Conservation (phyloP, 176 grass and related monocot species). For the Aegilops tauschii region DNA sequence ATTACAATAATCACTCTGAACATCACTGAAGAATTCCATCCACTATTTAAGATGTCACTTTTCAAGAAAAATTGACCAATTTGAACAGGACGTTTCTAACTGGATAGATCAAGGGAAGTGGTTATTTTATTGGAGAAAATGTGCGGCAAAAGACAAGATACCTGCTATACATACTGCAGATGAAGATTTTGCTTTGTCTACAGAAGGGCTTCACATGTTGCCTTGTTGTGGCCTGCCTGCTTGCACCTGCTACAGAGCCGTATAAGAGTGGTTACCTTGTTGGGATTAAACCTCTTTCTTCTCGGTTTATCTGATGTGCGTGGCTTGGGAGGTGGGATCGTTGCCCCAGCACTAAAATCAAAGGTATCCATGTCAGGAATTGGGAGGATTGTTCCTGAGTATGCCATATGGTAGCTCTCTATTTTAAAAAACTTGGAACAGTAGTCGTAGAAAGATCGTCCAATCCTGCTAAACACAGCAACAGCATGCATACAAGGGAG, state of each 20-base stretch:
- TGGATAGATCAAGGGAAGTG: background rate
- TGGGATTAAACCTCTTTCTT: constrained; percentile 84
- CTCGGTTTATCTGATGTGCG: constrained; percentile 73
- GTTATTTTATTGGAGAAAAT: background rate
- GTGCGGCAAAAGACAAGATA: background rate
- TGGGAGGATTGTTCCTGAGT: constrained; percentile 63
- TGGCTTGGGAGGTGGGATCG: constrained; percentile 66
- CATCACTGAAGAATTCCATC: background rate
- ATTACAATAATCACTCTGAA: constrained; percentile 1
- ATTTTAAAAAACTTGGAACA: constrained; percentile 75
- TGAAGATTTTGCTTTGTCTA: constrained; percentile 25
- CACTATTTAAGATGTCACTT: constrained; percentile 2
- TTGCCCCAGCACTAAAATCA: constrained; percentile 67
- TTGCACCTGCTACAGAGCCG: constrained; percentile 95
- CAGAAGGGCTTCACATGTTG: constrained; percentile 82
- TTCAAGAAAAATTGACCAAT: background rate
- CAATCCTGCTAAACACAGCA: constrained; percentile 76
- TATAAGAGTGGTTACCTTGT: constrained; percentile 57
- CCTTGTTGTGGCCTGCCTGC: constrained; percentile 84
- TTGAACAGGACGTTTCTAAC: background rate
- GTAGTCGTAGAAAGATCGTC: constrained; percentile 67
- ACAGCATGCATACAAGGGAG: constrained; percentile 89
- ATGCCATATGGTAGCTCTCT: constrained; percentile 74
- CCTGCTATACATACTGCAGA: constrained; percentile 26
- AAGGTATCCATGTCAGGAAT: constrained; percentile 87